Evolutionary conservation across 371 early-diverging fungal genomes (phyloP).

Genomic region (Synchytrium microbalum): DNA sequence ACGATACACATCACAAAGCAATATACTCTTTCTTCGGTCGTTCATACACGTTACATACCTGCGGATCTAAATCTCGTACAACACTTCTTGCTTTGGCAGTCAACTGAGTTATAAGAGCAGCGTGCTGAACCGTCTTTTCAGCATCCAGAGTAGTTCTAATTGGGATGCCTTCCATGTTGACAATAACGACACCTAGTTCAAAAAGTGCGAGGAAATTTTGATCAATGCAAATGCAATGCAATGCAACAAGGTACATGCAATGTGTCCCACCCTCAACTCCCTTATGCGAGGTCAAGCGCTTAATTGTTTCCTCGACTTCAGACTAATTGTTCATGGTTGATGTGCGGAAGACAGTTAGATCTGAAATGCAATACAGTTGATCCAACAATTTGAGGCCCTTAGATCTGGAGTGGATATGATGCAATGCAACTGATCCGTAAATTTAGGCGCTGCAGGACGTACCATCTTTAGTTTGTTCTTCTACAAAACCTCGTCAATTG

Average conservation of each 20-base stretch:
- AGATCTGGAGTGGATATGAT: neutral
- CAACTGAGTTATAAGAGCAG: constrained; percentile 67
- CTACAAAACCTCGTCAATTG: too few relatives aligned
- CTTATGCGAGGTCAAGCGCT: constrained; percentile 73
- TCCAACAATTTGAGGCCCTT: neutral
- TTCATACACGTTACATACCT: constrained; percentile 29
- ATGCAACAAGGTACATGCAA: too few relatives aligned
- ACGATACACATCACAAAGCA: neutral
- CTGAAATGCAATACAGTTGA: neutral
- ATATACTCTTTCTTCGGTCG: neutral
- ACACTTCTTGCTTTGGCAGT: constrained; percentile 57
- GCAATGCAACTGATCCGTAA: neutral
- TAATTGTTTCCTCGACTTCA: constrained; percentile 89
- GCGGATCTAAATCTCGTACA: constrained; percentile 63
- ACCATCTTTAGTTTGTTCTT: too few relatives aligned
- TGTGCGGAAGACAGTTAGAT: neutral
- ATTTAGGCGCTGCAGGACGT: neutral
- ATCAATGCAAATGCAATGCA: neutral
- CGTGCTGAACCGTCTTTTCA: constrained; percentile 70
- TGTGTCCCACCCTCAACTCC: constrained; percentile 51
- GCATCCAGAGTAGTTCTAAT: constrained; percentile 82
- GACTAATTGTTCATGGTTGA: too few relatives aligned
- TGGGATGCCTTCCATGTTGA: constrained; percentile 60
- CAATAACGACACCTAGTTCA: constrained; percentile 41
- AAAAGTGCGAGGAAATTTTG: neutral